These are phyloP conservation scores for Dorcoceras hygrometricum DNA, from an alignment of 257 asterid species.

Conservation along the genomic window DNA sequence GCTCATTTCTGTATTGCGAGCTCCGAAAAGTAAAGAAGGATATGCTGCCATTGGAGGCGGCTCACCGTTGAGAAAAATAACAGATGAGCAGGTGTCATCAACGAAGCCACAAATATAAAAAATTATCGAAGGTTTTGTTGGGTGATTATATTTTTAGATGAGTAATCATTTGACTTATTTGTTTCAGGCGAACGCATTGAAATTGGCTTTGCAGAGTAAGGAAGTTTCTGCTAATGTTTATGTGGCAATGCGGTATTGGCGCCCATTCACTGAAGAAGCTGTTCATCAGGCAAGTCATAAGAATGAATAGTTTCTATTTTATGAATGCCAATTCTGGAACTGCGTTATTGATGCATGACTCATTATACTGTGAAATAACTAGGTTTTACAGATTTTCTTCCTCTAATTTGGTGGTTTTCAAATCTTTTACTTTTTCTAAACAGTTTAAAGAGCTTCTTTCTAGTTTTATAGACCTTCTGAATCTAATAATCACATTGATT, in stretches of 20 bases:
- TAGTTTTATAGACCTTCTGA: not conserved
- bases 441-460: not conserved
- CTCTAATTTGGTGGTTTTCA: not conserved
- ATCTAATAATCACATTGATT: not conserved
- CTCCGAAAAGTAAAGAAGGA: conserved; percentile 96
- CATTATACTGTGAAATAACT: not conserved
- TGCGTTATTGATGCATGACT: not conserved
- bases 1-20: conserved; percentile 70
- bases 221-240: conserved; percentile 68
- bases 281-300: conserved; percentile 58
- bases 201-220: conserved; percentile 61
- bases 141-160: not conserved
- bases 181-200: conserved; percentile 72
- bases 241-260: conserved; percentile 98
- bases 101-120: too few species aligned
- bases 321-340: conserved; percentile 1
- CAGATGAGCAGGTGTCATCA: conserved; percentile 72
- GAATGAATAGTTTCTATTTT: not conserved
- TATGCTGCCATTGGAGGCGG: conserved; percentile 99
- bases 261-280: conserved; percentile 98
- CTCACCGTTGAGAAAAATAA: conserved; percentile 88
- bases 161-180: conserved; percentile 18
- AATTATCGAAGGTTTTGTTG: not conserved
- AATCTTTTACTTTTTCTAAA: not conserved
- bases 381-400: not conserved